Evolutionary conservation across 177 flowering plant genomes (phyloP).

Genomic region (Tripterygium wilfordii): DNA sequence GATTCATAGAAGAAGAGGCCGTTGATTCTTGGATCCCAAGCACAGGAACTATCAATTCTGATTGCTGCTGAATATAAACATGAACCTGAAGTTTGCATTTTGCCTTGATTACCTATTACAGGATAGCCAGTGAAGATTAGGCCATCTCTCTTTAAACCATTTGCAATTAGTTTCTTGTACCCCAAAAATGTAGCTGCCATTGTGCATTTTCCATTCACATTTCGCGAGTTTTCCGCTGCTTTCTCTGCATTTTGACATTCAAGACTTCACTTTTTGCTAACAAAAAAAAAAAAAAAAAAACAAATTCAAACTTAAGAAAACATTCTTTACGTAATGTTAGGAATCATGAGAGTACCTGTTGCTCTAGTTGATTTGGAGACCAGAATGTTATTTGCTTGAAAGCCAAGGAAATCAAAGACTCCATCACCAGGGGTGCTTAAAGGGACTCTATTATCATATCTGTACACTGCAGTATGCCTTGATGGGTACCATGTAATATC

Average conservation of each 20-base stretch:
- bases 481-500: constrained; percentile 97
- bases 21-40: constrained; percentile 85
- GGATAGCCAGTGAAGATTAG: constrained; percentile 80
- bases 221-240: constrained; percentile 38
- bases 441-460: constrained; percentile 67
- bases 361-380: constrained; percentile 44
- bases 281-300: no score
- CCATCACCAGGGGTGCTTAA: constrained; percentile 59
- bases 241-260: no score
- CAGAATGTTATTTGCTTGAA: constrained; percentile 48
- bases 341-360: constrained; percentile 33
- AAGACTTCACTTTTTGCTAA: no score
- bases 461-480: constrained; percentile 52
- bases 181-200: constrained; percentile 43
- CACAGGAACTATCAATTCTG: constrained; percentile 33
- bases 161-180: constrained; percentile 54
- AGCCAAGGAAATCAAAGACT: constrained; percentile 67
- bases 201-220: constrained; percentile 56
- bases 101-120: constrained; percentile 71
- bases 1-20: constrained; percentile 79
- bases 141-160: constrained; percentile 68
- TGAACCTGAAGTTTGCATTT: constrained; percentile 86
- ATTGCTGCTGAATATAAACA: constrained; percentile 48
- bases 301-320: no score
- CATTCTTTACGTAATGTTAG: neutral